phyloP scores from a whole-genome alignment of 2,329 filamentous ascomycete genomes.

The Didymellaceae sp. region DNA sequence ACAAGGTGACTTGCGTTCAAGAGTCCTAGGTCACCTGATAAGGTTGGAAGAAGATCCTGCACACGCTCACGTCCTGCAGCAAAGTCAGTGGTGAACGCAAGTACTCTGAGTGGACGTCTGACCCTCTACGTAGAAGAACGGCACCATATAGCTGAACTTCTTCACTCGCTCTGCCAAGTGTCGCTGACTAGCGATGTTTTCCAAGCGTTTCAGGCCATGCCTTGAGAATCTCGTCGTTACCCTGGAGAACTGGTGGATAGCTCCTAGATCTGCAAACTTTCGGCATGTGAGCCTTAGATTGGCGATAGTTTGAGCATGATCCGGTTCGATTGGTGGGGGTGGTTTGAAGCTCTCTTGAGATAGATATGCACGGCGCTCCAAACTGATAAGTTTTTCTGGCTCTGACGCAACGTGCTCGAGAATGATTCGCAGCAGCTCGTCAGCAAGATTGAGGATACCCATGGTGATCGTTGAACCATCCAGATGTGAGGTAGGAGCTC shows the following conservation, averaged over 20 bases:
- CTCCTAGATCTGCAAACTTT: conserved; percentile 58
- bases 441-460: conserved; percentile 52
- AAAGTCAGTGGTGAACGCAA: conserved; percentile 30
- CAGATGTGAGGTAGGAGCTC: conserved; percentile 22
- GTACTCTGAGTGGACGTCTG: conserved; percentile 1
- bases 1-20: conserved; percentile 52
- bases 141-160: conserved; percentile 67
- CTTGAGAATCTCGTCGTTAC: conserved; percentile 60
- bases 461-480: conserved; percentile 41
- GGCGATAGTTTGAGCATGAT: conserved; percentile 49
- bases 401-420: conserved; percentile 61
- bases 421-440: conserved; percentile 59
- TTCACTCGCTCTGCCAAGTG: conserved; percentile 62
- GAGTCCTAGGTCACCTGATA: conserved; percentile 44
- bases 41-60: conserved; percentile 48
- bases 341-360: conserved; percentile 60
- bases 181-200: conserved; percentile 56
- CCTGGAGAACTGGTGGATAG: conserved; percentile 59
- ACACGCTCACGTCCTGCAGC: conserved; percentile 49
- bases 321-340: conserved; percentile 50
- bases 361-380: conserved; percentile 58
- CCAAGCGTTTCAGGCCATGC: conserved; percentile 57
- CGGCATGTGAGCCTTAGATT: conserved; percentile 44
- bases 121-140: conserved; percentile 65
- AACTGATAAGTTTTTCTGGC: conserved; percentile 57